These are phyloP conservation scores for Aspergillus olivimuriae DNA, from an alignment of 495 filamentous ascomycete genomes.

Conservation along the genomic window DNA sequence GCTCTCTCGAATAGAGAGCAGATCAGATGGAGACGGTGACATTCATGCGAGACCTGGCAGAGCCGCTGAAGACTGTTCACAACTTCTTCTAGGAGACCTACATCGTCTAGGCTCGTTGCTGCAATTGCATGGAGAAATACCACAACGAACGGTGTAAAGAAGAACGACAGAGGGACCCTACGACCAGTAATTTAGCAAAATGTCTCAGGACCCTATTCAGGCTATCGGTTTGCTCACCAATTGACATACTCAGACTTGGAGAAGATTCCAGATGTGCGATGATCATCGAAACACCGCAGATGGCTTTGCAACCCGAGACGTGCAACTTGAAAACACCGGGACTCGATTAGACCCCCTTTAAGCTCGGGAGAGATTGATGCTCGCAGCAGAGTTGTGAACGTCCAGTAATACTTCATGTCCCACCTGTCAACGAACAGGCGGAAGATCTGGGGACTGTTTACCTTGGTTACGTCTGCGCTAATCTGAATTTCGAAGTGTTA, in stretches of 20 bases:
- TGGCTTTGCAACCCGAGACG: slow-evolving; percentile 14
- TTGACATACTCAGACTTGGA: slow-evolving; percentile 20
- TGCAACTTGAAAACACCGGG: slow-evolving; percentile 15
- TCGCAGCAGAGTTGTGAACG: slow-evolving; percentile 9
- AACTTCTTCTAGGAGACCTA: slow-evolving; percentile 15
- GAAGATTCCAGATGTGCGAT: slow-evolving; percentile 1
- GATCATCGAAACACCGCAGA: slow-evolving; percentile 11
- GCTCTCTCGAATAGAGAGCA: slow-evolving; percentile 13
- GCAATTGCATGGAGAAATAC: slow-evolving; percentile 22
- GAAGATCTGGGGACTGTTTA: slow-evolving; percentile 5
- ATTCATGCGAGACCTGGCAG: slow-evolving; percentile 8
- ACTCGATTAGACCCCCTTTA: slow-evolving; percentile 8
- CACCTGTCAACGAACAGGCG: slow-evolving; percentile 6
- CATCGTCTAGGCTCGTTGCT: slow-evolving; percentile 10
- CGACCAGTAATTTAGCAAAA: neutral
- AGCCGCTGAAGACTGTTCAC: slow-evolving; percentile 11
- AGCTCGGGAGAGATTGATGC: slow-evolving; percentile 4
- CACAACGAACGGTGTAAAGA: slow-evolving; percentile 20
- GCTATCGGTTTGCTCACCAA: too few species aligned
- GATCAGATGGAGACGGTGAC: slow-evolving; percentile 13
- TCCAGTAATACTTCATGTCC: slow-evolving; percentile 17
- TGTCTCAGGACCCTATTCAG: too few species aligned
- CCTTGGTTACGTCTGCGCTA: slow-evolving; percentile 2
- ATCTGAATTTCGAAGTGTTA: too few species aligned
- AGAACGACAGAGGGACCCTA: slow-evolving; percentile 17